Evolutionary conservation across 768 basidiomycete genomes (phyloP).

Genomic region (Kwoniella sp.): DNA sequence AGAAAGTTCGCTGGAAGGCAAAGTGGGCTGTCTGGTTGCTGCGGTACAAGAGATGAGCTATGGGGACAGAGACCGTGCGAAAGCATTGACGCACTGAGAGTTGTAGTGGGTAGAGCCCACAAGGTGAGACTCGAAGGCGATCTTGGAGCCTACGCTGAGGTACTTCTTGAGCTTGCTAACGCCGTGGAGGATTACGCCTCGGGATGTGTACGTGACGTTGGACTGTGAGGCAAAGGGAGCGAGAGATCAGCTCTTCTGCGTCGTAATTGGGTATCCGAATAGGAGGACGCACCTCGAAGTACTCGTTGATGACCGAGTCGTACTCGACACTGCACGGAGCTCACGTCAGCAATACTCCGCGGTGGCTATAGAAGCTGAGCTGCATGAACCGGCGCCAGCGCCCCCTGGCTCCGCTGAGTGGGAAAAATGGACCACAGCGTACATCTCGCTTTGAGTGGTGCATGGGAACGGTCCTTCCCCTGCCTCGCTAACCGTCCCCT

Average conservation of each 20-base stretch:
- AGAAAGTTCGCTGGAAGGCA: conserved; percentile 16
- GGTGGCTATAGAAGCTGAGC: no score
- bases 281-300: conserved; percentile 29
- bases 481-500: no score
- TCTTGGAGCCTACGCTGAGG: conserved; percentile 1
- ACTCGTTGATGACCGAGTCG: conserved; percentile 30
- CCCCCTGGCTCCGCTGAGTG: no score
- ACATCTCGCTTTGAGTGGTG: background rate
- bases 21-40: conserved; percentile 18
- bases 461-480: no score
- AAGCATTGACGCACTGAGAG: conserved; percentile 17
- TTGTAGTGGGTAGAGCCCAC: conserved; percentile 23
- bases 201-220: conserved; percentile 17
- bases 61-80: background rate
- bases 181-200: conserved; percentile 18
- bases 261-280: background rate
- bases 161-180: conserved; percentile 25
- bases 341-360: background rate
- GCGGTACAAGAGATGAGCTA: background rate
- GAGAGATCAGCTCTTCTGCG: background rate
- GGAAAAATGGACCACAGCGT: no score
- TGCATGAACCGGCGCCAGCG: no score
- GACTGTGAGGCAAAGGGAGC: conserved; percentile 1
- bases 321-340: conserved; percentile 25
- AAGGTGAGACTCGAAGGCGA: conserved; percentile 14